These are phyloP conservation scores for Triticum timopheevii DNA, from an alignment of 176 grass and related monocot species.

Conservation along the genomic window DNA sequence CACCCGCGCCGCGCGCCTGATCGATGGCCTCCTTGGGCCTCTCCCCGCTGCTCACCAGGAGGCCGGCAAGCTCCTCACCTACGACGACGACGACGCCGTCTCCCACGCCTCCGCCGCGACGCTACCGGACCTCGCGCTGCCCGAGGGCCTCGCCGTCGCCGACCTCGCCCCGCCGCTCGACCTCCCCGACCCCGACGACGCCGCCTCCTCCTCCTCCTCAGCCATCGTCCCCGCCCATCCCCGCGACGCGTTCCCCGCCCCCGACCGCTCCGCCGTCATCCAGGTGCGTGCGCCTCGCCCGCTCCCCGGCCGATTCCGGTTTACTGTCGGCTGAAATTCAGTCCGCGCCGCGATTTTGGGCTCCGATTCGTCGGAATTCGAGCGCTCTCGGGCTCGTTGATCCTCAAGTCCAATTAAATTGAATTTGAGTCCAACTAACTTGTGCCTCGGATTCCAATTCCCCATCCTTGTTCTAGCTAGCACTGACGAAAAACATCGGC, in stretches of 20 bases:
- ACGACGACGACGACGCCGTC: slow-evolving; percentile 23
- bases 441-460: too few species aligned
- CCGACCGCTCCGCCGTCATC: background rate
- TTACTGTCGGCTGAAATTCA: too few species aligned
- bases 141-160: background rate
- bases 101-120: background rate
- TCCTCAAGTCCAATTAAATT: too few species aligned
- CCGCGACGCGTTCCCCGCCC: background rate
- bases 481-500: background rate
- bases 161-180: slow-evolving; percentile 20
- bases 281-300: background rate
- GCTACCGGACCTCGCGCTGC: too few species aligned
- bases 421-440: too few species aligned
- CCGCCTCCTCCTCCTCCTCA: background rate
- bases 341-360: background rate
- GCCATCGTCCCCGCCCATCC: background rate
- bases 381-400: too few species aligned
- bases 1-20: too few species aligned
- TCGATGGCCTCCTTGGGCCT: background rate
- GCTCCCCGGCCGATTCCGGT: background rate
- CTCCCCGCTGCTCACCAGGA: background rate
- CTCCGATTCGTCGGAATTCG: background rate
- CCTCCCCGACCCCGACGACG: slow-evolving; percentile 11
- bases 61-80: slow-evolving; percentile 35
- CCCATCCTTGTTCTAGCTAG: too few species aligned